These are phyloP conservation scores for Naganishia antarctica DNA, from an alignment of 768 basidiomycete genomes.

Conservation along the genomic window DNA sequence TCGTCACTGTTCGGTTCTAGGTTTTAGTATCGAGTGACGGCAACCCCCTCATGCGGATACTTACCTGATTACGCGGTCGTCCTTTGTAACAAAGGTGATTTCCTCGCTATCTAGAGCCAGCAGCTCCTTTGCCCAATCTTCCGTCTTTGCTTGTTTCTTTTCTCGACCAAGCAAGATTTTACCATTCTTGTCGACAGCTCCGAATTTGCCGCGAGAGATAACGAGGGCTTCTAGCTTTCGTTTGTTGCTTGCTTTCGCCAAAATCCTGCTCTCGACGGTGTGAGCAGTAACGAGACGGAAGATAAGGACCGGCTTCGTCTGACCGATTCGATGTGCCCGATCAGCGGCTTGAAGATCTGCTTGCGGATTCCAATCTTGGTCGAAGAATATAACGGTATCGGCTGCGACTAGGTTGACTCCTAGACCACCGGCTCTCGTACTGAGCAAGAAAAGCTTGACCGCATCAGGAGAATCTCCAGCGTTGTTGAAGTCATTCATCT, in stretches of 20 bases:
- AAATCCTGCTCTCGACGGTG: constrained; percentile 86
- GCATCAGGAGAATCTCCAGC: constrained; percentile 57
- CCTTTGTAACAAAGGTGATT: constrained; percentile 75
- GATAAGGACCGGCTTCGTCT: constrained; percentile 81
- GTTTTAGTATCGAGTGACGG: not conserved
- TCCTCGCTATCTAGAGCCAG: constrained; percentile 80
- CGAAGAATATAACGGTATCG: constrained; percentile 83
- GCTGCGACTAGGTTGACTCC: constrained; percentile 70
- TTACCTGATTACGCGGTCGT: constrained; percentile 61
- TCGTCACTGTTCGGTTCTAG: constrained; percentile 63
- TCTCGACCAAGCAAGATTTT: constrained; percentile 47
- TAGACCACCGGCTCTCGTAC: constrained; percentile 92
- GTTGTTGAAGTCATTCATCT: constrained; percentile 79
- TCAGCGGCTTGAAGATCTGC: constrained; percentile 96
- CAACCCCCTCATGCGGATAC: constrained; percentile 17
- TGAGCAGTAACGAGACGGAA: constrained; percentile 71
- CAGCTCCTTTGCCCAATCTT: constrained; percentile 73
- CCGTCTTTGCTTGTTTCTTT: constrained; percentile 38
- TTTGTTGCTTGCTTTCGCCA: constrained; percentile 63
- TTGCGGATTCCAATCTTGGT: constrained; percentile 85
- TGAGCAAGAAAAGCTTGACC: constrained; percentile 59
- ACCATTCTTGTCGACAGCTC: constrained; percentile 57
- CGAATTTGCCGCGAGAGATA: constrained; percentile 92
- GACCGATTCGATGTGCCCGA: constrained; percentile 91
- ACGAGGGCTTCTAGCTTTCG: constrained; percentile 88